phyloP scores from a whole-genome alignment of 768 basidiomycete species.

The Hericium erinaceus region DNA sequence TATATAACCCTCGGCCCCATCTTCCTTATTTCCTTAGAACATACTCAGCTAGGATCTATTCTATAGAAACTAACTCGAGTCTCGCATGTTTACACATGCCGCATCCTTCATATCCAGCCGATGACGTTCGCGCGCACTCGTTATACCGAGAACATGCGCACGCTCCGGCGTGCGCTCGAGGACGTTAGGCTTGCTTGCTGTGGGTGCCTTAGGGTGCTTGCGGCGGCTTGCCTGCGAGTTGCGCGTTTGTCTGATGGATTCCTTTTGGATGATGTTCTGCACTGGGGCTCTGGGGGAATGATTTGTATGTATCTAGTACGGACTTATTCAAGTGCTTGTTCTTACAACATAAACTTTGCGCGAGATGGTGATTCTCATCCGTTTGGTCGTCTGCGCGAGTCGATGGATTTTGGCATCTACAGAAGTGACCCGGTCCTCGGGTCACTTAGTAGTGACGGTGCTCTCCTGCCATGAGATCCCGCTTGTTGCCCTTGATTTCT shows the following conservation, averaged over 20 bases:
- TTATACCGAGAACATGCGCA: constrained; percentile 57
- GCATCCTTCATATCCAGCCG: constrained; percentile 62
- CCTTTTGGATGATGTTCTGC: not conserved
- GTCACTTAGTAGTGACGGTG: too few species aligned
- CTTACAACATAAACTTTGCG: too few species aligned
- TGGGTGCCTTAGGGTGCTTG: not conserved
- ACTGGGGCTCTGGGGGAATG: not conserved
- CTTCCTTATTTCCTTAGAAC: constrained; percentile 40
- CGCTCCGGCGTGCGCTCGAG: constrained; percentile 10
- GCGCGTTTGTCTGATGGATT: constrained; percentile 1
- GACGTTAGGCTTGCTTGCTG: not conserved
- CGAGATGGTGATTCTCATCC: too few species aligned
- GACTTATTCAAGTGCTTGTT: too few species aligned
- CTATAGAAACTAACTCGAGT: constrained; percentile 72
- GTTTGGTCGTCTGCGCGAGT: too few species aligned
- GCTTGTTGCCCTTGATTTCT: too few species aligned
- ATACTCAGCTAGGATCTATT: constrained; percentile 80
- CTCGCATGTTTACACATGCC: constrained; percentile 75
- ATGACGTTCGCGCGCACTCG: constrained; percentile 59
- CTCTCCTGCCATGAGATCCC: too few species aligned
- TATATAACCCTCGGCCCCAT: not conserved
- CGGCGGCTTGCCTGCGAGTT: not conserved
- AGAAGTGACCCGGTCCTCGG: too few species aligned
- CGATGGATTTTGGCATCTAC: too few species aligned
- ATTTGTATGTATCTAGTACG: too few species aligned